Evolutionary conservation across 176 grass and related monocot species (phyloP).

Genomic region (Pontederia crassipes): DNA sequence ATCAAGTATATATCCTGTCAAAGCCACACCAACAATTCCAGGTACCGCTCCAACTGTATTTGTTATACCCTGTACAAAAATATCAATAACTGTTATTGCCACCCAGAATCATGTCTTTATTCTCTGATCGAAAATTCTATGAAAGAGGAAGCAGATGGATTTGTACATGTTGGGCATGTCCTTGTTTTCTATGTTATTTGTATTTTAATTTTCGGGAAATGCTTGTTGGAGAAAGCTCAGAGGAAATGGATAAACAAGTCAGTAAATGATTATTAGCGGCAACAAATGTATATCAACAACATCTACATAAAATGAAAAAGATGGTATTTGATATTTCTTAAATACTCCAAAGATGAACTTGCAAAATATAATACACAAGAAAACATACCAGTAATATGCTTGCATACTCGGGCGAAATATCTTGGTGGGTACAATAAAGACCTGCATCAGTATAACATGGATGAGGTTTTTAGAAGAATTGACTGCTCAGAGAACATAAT

Average conservation of each 20-base stretch:
- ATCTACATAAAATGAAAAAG: too few relatives aligned
- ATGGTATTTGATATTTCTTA: not conserved
- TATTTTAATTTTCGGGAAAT: not conserved
- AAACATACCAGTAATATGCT: conserved; percentile 86
- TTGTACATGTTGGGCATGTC: too few relatives aligned
- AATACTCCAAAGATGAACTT: not conserved
- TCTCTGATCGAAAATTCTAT: too few relatives aligned
- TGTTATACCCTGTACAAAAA: conserved; percentile 65
- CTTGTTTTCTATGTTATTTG: too few relatives aligned
- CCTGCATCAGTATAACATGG: conserved; percentile 32
- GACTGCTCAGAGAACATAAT: not conserved
- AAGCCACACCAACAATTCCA: conserved; percentile 67
- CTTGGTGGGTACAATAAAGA: conserved; percentile 97
- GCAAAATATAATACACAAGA: conserved; percentile 2
- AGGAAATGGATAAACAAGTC: too few relatives aligned
- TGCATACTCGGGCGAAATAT: conserved; percentile 95
- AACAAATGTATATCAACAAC: too few relatives aligned
- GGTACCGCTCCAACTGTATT: conserved; percentile 83
- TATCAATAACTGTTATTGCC: not conserved
- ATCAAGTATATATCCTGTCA: conserved; percentile 89
- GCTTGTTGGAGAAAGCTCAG: not conserved
- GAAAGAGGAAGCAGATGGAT: too few relatives aligned
- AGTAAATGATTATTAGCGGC: too few relatives aligned
- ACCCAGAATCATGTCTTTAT: not conserved
- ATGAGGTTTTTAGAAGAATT: not conserved